A percentile compares a stretch with the other conserved stretches of the same genome.
Conservation (phyloP, 257 asterid genomes). For the Linaria vulgaris region DNA sequence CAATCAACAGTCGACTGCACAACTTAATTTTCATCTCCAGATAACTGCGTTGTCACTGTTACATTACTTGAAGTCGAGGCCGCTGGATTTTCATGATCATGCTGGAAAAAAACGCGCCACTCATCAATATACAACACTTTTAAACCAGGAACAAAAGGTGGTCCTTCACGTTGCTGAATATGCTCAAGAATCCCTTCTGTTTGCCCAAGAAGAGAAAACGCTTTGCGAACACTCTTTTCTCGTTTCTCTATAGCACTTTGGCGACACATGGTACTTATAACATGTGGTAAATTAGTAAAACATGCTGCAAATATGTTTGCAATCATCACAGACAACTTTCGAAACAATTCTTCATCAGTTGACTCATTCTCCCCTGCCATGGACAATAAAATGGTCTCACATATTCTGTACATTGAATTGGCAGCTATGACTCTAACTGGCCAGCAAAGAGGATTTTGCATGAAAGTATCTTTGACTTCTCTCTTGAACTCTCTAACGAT, state of each 20-base stretch:
- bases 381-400: constrained; percentile 21
- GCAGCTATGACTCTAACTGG: constrained; percentile 43
- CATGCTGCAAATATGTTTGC: constrained; percentile 48
- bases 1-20: no score
- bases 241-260: constrained; percentile 27
- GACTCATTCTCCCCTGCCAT: not conserved
- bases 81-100: no score
- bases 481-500: constrained; percentile 32
- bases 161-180: constrained; percentile 24
- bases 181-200: constrained; percentile 34
- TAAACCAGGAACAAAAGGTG: constrained; percentile 8
- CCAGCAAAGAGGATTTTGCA: constrained; percentile 41
- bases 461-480: constrained; percentile 21
- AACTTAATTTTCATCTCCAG: no score
- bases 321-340: constrained; percentile 20
- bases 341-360: constrained; percentile 28
- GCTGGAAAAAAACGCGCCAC: constrained; percentile 13
- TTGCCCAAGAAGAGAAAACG: constrained; percentile 33
- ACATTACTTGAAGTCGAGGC: no score
- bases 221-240: constrained; percentile 30
- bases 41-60: no score
- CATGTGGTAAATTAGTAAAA: constrained; percentile 31
- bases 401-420: constrained; percentile 40
- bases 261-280: constrained; percentile 26
- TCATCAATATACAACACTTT: constrained; percentile 27